These are phyloP conservation scores for Hemisphaericaspora xylofermentans DNA, from an alignment of 1,139 yeast species.

Conservation along the genomic window DNA sequence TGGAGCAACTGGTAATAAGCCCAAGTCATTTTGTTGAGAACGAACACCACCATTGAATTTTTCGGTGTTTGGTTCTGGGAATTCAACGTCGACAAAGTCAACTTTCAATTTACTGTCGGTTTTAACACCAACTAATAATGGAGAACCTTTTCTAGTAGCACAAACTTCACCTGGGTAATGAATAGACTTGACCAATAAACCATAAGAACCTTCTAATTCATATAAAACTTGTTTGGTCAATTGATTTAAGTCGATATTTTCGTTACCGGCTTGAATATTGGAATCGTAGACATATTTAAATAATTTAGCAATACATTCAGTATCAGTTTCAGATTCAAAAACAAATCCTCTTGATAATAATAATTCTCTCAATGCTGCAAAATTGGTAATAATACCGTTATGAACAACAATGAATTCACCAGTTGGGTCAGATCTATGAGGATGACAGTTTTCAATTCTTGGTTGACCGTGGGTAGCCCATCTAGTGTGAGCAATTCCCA, in stretches of 20 bases:
- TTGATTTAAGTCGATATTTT: constrained; percentile 74
- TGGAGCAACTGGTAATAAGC: constrained; percentile 39
- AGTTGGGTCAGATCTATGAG: constrained; percentile 82
- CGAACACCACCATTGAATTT: constrained; percentile 8
- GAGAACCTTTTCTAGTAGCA: constrained; percentile 98
- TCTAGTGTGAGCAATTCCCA: constrained; percentile 98
- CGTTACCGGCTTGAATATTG: constrained; percentile 49
- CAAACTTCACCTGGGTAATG: constrained; percentile 96
- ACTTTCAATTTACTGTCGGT: constrained; percentile 93
- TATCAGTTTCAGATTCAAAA: constrained; percentile 94
- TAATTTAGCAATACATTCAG: constrained; percentile 95
- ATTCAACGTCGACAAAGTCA: constrained; percentile 97
- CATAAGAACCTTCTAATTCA: constrained; percentile 97
- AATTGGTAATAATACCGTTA: constrained; percentile 97
- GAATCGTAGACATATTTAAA: constrained; percentile 89
- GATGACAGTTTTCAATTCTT: constrained; percentile 83
- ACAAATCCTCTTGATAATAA: constrained; percentile 73
- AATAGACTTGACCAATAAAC: constrained; percentile 84
- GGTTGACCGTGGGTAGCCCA: constrained; percentile 99
- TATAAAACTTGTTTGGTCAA: constrained; percentile 88
- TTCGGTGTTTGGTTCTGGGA: constrained; percentile 58
- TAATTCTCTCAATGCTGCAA: constrained; percentile 83
- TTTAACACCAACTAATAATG: constrained; percentile 94
- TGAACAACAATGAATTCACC: constrained; percentile 93
- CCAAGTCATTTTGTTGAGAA: constrained; percentile 21